phyloP scores from a whole-genome alignment of 441 rosid species.

The Pelargonium citronellum region DNA sequence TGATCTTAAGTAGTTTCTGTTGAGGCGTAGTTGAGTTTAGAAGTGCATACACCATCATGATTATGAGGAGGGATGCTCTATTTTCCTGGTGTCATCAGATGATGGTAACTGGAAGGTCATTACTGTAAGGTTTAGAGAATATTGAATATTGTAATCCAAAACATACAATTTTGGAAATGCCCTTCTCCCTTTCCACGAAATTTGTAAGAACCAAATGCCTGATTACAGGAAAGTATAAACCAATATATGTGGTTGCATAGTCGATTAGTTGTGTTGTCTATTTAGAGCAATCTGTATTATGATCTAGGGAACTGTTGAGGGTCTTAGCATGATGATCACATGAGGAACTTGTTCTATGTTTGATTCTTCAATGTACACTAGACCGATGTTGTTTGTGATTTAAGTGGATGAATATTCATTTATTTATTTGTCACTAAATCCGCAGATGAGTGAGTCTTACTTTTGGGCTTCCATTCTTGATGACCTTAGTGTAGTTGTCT shows the following conservation, averaged over 20 bases:
- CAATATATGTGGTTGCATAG: background rate
- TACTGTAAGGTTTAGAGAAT: background rate
- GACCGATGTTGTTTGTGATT: conserved; percentile 6
- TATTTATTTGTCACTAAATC: background rate
- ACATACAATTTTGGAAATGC: background rate
- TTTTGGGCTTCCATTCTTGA: conserved; percentile 10
- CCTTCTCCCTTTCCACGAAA: background rate
- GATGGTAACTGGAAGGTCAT: background rate
- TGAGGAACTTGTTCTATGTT: background rate
- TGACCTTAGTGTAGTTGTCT: conserved; percentile 23
- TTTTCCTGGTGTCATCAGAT: background rate
- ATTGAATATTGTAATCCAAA: background rate
- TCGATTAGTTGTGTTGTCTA: background rate
- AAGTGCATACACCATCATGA: background rate
- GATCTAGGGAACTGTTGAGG: conserved; percentile 6
- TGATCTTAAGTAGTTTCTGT: no score
- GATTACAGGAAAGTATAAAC: background rate
- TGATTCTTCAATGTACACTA: background rate
- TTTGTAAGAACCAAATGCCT: background rate
- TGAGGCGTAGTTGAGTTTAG: background rate
- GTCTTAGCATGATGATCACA: background rate
- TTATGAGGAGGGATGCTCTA: background rate
- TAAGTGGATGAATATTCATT: background rate
- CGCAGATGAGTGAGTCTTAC: conserved; percentile 3
- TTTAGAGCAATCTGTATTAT: background rate